Evolutionary conservation across 768 basidiomycete genomes (phyloP), one percentile per base, ranked within the genome.

Genomic region (Pisolithus orientalis): DNA sequence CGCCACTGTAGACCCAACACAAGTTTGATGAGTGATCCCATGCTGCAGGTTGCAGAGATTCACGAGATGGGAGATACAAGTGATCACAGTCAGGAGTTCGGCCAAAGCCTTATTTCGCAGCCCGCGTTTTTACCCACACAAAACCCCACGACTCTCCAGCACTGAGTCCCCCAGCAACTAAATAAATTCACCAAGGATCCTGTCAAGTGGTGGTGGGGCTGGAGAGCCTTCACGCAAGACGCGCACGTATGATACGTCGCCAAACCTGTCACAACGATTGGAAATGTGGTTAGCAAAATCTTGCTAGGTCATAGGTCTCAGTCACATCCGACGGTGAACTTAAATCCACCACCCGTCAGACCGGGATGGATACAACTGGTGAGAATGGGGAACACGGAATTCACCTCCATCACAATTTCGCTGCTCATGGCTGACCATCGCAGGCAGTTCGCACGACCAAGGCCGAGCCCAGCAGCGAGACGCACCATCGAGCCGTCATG

Each of bases 391-490:
- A 28, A 17, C 6, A 39, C 40, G 11, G 43, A 14, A 32, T 69
- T 38, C 53, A 70, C 75, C 71, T 77, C 75, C 65, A 75, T 71
- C 46, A 74, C 52, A n/a, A 76, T 68, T 57, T 77, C 75, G n/a
- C 70, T 72, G 2, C 75, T 76, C 50, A 77, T 63, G 0, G 78
- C 74, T 0, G 78, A 78, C 77, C 77, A 79, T 37, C 73, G 70
- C 48, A 76, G 53, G 6, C 56, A 56, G 24, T 61, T 63, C 8
- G 53, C 53, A 17, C 61, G 60, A 13, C 71, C 73, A 25, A 77
- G 59, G 3, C 77, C 75, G 3, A 78, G 67, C 9, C 70, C 71
- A 5, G 65, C 59, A 29, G 67, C 70, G 3, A 72, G 71, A 29
- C 71, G 62, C 44, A 72, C 70, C 70, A 79, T 74, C 8, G 73